A percentile compares a stretch with the other conserved stretches of the same genome.
phyloP scores from a whole-genome alignment of 345 rosid genomes.

The Salix exigua region DNA sequence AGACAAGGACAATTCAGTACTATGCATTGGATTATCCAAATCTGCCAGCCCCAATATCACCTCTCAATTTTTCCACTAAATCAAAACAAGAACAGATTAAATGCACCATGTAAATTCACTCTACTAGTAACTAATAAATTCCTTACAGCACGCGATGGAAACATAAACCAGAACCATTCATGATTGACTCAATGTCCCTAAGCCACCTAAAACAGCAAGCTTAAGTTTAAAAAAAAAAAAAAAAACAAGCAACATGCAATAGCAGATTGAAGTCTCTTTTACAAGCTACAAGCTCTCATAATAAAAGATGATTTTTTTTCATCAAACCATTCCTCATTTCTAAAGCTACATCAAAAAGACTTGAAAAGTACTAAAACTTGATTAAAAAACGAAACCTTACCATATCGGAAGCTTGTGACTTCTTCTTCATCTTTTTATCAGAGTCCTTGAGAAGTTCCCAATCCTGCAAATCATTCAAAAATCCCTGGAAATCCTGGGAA shows the following conservation, averaged over 20 bases:
- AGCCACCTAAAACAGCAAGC: not conserved
- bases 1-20: not conserved
- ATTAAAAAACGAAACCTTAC: not conserved
- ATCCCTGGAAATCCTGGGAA: conserved; percentile 80
- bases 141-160: not conserved
- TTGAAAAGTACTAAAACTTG: not conserved
- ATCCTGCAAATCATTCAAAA: conserved; percentile 93
- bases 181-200: not conserved
- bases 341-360: not conserved
- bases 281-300: not conserved
- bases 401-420: conserved; percentile 31
- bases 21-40: not conserved
- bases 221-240: not conserved
- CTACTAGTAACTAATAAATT: not conserved
- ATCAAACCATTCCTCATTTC: not conserved
- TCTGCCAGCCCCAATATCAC: not conserved
- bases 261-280: not conserved
- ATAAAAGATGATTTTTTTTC: not conserved
- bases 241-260: not conserved
- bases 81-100: not conserved
- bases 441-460: conserved; percentile 68
- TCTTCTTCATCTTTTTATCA: conserved; percentile 53
- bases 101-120: not conserved
- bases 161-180: not conserved
- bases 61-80: not conserved